Conservation (phyloP, 2,329 filamentous ascomycete genomes). For the Colletotrichum sp. region DNA sequence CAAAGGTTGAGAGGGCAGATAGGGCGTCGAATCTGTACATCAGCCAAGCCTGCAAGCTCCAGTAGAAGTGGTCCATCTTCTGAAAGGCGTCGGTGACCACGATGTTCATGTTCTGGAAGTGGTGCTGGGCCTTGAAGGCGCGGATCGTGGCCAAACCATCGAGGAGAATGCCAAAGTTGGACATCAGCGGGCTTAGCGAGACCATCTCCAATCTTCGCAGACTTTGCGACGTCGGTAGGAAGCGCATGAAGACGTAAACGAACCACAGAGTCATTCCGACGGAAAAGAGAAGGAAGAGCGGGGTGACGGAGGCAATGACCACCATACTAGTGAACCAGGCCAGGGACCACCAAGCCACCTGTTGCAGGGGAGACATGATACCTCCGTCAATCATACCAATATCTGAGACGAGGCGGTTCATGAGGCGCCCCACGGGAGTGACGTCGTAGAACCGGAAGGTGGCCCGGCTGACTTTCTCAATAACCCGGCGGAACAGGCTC, state of each 20-base stretch:
- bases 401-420: conserved; percentile 91
- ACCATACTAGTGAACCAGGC: conserved; percentile 75
- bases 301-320: conserved; percentile 82
- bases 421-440: conserved; percentile 85
- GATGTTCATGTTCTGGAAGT: conserved; percentile 83
- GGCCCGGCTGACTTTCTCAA: conserved; percentile 76
- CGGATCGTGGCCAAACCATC: conserved; percentile 87
- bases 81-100: conserved; percentile 86
- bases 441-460: conserved; percentile 92
- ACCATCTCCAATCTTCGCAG: conserved; percentile 88
- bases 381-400: conserved; percentile 89
- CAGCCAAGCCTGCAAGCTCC: conserved; percentile 86
- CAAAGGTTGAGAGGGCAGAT: conserved; percentile 75
- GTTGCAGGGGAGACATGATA: conserved; percentile 76
- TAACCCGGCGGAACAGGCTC: conserved; percentile 74
- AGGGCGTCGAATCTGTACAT: conserved; percentile 78
- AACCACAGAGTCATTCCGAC: conserved; percentile 71
- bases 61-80: conserved; percentile 96
- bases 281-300: conserved; percentile 76
- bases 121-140: conserved; percentile 78
- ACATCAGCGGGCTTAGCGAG: conserved; percentile 85
- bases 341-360: conserved; percentile 73
- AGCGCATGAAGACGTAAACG: conserved; percentile 75
- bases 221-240: conserved; percentile 83
- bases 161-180: conserved; percentile 88